Evolutionary conservation across 2,329 filamentous ascomycete genomes (phyloP).

Genomic region (Domatiomyces globalis): DNA sequence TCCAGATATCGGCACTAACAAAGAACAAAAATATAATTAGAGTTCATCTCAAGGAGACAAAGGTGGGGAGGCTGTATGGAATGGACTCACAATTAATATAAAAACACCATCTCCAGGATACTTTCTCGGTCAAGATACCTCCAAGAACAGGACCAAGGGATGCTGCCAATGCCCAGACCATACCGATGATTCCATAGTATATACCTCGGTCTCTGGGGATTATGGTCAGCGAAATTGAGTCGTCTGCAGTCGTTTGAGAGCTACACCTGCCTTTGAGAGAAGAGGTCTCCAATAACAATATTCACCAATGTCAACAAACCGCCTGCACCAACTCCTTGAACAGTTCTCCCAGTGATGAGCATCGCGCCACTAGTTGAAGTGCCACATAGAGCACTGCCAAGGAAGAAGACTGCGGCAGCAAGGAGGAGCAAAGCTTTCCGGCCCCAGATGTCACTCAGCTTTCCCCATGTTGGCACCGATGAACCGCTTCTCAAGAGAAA

Average conservation of each 20-base stretch:
- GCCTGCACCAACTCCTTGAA: conserved; percentile 40
- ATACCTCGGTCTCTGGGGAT: conserved; percentile 29
- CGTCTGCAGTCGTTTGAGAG: conserved; percentile 37
- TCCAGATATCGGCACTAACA: no score
- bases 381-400: conserved; percentile 37
- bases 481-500: no score
- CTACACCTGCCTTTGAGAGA: conserved; percentile 26
- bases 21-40: conserved; percentile 29
- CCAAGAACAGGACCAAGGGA: conserved; percentile 39
- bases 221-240: conserved; percentile 35
- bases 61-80: no score
- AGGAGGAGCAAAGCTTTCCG: conserved; percentile 41
- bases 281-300: conserved; percentile 35
- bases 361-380: conserved; percentile 28
- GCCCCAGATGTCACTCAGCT: conserved; percentile 42
- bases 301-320: conserved; percentile 33
- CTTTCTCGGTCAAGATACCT: conserved; percentile 30
- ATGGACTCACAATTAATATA: not conserved
- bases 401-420: conserved; percentile 37
- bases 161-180: conserved; percentile 41
- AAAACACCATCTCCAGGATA: conserved; percentile 37
- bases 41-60: no score
- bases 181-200: conserved; percentile 26
- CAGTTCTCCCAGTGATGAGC: conserved; percentile 40
- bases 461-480: conserved; percentile 31